Evolutionary conservation across 1,284 basidiomycete genomes (phyloP).

Genomic region (Chondrostereum purpureum): DNA sequence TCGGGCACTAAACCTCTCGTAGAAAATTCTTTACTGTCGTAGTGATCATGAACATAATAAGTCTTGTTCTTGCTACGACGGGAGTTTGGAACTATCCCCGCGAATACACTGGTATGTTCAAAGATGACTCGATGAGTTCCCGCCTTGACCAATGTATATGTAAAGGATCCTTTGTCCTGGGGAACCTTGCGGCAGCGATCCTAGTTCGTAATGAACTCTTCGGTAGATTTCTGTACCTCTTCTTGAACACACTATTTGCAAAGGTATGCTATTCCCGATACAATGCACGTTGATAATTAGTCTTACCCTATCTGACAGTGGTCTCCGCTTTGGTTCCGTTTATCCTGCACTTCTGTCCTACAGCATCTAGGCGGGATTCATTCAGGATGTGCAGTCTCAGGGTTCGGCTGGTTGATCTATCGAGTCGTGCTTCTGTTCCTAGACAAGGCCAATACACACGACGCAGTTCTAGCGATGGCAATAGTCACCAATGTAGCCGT

Average conservation of each 20-base stretch:
- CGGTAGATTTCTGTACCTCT: constrained; percentile 50
- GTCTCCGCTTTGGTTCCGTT: constrained; percentile 55
- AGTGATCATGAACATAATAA: constrained; percentile 42
- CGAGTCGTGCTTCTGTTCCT: constrained; percentile 47
- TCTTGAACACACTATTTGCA: constrained; percentile 54
- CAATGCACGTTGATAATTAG: no score
- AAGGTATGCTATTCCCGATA: no score
- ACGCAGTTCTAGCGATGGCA: constrained; percentile 49
- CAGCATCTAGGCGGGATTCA: constrained; percentile 69
- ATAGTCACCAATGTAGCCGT: constrained; percentile 52
- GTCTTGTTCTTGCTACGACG: constrained; percentile 41
- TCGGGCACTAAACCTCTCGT: neutral
- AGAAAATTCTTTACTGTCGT: constrained; percentile 59
- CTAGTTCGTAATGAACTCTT: constrained; percentile 57
- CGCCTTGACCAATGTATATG: no score
- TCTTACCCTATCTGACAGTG: no score
- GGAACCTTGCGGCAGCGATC: constrained; percentile 47
- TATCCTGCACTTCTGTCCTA: constrained; percentile 54
- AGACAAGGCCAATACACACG: constrained; percentile 45
- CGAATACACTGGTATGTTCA: constrained; percentile 37
- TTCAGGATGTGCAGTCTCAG: constrained; percentile 58
- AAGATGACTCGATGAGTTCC: no score
- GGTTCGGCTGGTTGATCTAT: constrained; percentile 59
- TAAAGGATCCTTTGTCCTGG: constrained; percentile 47
- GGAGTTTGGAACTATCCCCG: constrained; percentile 53